Evolutionary conservation across 2,329 filamentous ascomycete species (phyloP).

Genomic region (Fusarium sp.): DNA sequence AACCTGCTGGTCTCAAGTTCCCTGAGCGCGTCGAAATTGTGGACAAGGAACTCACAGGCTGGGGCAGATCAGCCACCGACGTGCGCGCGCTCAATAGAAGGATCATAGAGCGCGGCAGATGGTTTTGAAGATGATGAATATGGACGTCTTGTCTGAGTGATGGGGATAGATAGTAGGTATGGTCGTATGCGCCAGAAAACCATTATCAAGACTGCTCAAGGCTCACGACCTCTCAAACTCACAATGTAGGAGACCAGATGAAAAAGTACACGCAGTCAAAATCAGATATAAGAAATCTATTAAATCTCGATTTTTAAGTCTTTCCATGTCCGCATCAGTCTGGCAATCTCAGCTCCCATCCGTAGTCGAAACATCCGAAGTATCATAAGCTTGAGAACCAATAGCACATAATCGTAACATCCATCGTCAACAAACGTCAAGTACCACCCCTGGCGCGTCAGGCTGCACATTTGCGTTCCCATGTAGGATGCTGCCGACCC

Average conservation of each 20-base stretch:
- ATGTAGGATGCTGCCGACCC: background rate
- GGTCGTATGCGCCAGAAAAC: background rate
- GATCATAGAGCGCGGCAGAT: background rate
- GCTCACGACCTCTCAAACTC: background rate
- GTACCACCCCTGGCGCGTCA: background rate
- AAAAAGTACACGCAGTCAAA: background rate
- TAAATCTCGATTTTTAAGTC: slow-evolving; percentile 38
- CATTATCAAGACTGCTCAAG: background rate
- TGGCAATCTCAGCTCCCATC: slow-evolving; percentile 28
- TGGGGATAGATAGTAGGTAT: background rate
- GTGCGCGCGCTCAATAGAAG: background rate
- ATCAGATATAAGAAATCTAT: slow-evolving; percentile 40
- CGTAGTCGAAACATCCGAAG: slow-evolving; percentile 3
- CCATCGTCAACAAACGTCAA: slow-evolving; percentile 7
- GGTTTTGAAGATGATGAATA: background rate
- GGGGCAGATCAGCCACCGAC: too few relatives aligned
- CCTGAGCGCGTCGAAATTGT: too few relatives aligned
- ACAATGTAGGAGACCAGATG: background rate
- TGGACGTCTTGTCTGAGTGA: background rate
- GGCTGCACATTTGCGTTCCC: background rate
- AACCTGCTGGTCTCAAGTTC: background rate
- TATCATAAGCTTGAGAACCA: slow-evolving; percentile 13
- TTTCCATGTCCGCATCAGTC: slow-evolving; percentile 30
- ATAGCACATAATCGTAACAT: slow-evolving; percentile 14
- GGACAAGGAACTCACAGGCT: too few relatives aligned